Conservation (phyloP, 495 filamentous ascomycete species). For the Neurospora sp. region DNA sequence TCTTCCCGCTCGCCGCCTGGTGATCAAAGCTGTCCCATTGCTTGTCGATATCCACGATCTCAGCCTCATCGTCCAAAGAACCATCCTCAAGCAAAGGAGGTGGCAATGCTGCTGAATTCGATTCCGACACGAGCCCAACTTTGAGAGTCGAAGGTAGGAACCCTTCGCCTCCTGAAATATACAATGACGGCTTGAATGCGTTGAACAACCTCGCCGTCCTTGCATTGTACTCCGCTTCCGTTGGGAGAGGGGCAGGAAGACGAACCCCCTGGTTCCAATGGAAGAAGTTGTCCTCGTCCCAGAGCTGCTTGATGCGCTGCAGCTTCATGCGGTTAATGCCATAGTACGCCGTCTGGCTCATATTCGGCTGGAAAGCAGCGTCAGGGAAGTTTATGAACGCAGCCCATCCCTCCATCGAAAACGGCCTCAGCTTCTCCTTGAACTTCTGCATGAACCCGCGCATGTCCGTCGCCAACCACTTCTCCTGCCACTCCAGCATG, state of each 20-base stretch:
- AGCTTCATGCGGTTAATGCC: neutral
- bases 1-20: neutral
- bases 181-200: rapidly evolving
- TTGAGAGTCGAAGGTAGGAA: neutral
- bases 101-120: neutral
- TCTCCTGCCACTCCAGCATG: conserved; percentile 20
- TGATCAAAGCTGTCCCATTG: neutral
- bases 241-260: neutral
- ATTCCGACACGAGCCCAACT: neutral
- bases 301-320: neutral
- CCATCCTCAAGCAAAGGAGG: neutral
- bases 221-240: neutral
- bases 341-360: neutral
- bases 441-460: conserved; percentile 8
- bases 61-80: neutral
- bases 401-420: neutral
- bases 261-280: conserved; percentile 4
- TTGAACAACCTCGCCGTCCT: no score
- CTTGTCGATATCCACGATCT: neutral
- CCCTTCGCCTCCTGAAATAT: neutral
- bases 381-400: neutral
- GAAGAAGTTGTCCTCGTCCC: neutral
- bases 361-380: neutral
- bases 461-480: conserved; percentile 20
- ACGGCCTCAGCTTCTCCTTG: conserved; percentile 11